Evolutionary conservation across 2,329 filamentous ascomycete genomes (phyloP), one percentile per base, ranked within the genome.

Genomic region (Aspergillus arachidicola): DNA sequence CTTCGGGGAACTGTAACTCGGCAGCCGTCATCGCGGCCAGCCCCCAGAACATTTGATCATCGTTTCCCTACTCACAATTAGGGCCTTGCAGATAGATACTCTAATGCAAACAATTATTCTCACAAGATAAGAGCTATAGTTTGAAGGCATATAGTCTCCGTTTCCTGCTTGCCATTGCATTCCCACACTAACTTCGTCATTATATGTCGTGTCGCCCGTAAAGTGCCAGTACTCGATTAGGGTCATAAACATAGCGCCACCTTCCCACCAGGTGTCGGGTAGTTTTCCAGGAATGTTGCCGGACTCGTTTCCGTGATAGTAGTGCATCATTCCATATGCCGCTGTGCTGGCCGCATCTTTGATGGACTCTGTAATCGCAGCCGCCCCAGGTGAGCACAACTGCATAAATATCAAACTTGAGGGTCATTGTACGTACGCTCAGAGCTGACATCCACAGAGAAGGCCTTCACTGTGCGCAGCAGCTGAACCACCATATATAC

Each of bases 201-300:
- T 90, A 78, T 89, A 91, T 59, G 83, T 83, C 4, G 78, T 72
- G 74, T 91, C 89, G 60, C 87, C 87, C 0, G 89, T 91, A 61
- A 86, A 83, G 66, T 88, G 85, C 86, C 87, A 90, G 75, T 92
- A 92, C 75, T 91, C 88, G 53, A 92, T 82, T 68, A 90, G 80
- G 1, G 87, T 85, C 66, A 88, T 87, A 83, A 90, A 90, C 79
- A 92, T 82, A 19, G 87, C 86, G 61, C 87, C 86, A 6, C 87
- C 87, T 73, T 92, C 87, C 89, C 89, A 92, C 89, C 89, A 92
- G 81, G 91, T 91, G 75, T 89, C 90, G 4, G 88, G 87, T 36
- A 93, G 79, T 57, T 84, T 77, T 57, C 85, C 85, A 16, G 83
- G 83, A 28, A 81, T 82, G 7, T 79, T 77, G 26, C 82, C 83